Percentiles rank a stretch among this genome's conserved stretches.
Conservation (phyloP, 768 basidiomycete genomes). For the Lactifluus volemus region DNA sequence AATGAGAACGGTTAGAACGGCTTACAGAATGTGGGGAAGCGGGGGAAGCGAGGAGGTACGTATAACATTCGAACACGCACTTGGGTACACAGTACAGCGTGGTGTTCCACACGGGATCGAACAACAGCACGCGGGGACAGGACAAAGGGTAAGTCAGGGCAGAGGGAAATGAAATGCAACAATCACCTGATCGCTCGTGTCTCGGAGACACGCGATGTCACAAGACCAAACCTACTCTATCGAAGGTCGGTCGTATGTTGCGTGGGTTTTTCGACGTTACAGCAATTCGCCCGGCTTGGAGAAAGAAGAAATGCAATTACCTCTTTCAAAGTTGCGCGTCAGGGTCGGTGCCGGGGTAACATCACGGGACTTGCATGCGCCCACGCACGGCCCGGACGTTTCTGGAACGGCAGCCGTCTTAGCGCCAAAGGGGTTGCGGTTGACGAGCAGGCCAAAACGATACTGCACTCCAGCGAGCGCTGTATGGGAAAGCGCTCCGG, state of each 20-base stretch:
- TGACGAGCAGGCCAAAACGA: not conserved
- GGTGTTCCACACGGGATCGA: not conserved
- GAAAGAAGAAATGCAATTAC: not conserved
- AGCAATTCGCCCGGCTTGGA: not conserved
- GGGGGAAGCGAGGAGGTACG: not conserved
- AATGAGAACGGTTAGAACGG: not conserved
- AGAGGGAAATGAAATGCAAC: not conserved
- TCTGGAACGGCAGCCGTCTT: not conserved
- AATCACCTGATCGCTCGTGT: not conserved
- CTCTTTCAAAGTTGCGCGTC: not conserved
- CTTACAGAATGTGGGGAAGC: not conserved
- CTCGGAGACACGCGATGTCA: not conserved
- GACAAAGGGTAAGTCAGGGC: not conserved
- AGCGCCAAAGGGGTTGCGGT: not conserved
- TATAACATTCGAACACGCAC: not conserved
- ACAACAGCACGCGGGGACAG: not conserved
- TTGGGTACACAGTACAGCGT: not conserved
- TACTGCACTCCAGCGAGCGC: not conserved
- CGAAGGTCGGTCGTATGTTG: not conserved
- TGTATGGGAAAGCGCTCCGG: not conserved
- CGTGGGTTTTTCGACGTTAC: not conserved
- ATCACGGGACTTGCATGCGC: constrained; percentile 9
- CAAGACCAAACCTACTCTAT: not conserved
- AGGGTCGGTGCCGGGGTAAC: not conserved
- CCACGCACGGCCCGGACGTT: not conserved